Evolutionary conservation across 768 basidiomycete genomes (phyloP).

Genomic region (Symmetrospora coprosmae): DNA sequence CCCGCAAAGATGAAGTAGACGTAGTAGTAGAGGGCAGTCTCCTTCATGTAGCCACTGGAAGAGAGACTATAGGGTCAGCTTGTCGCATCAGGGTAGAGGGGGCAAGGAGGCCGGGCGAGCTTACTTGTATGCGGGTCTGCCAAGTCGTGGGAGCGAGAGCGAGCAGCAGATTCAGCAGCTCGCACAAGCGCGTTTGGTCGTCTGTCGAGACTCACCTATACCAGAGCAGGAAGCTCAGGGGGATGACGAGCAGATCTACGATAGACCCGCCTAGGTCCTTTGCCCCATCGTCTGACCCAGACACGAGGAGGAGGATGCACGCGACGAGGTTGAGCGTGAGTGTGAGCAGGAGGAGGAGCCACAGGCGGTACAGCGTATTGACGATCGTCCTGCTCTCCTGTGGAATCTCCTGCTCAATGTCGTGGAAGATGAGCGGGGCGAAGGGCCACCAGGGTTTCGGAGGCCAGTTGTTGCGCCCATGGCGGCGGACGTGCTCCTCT

Average conservation of each 20-base stretch:
- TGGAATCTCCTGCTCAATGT: conserved; percentile 78
- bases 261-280: conserved; percentile 38
- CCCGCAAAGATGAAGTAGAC: conserved; percentile 93
- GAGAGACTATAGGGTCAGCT: background rate
- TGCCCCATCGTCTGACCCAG: conserved; percentile 51
- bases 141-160: background rate
- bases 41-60: conserved; percentile 95
- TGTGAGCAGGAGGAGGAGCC: conserved; percentile 73
- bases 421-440: conserved; percentile 87
- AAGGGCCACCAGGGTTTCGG: conserved; percentile 47
- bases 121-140: conserved; percentile 90
- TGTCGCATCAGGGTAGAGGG: background rate
- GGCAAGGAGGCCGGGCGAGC: conserved; percentile 13
- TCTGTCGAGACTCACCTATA: conserved; percentile 35
- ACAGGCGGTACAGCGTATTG: conserved; percentile 75
- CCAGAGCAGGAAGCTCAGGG: conserved; percentile 81
- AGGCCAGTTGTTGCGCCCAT: conserved; percentile 88
- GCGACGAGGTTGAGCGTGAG: conserved; percentile 79
- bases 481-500: conserved; percentile 52
- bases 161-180: background rate
- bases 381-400: conserved; percentile 63
- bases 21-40: conserved; percentile 74
- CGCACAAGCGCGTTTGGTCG: background rate
- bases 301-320: conserved; percentile 68
- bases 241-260: conserved; percentile 64